Evolutionary conservation across 1,139 yeast genomes (phyloP), one percentile per base, ranked within the genome.

Genomic region (Scheffersomyces quercinus): DNA sequence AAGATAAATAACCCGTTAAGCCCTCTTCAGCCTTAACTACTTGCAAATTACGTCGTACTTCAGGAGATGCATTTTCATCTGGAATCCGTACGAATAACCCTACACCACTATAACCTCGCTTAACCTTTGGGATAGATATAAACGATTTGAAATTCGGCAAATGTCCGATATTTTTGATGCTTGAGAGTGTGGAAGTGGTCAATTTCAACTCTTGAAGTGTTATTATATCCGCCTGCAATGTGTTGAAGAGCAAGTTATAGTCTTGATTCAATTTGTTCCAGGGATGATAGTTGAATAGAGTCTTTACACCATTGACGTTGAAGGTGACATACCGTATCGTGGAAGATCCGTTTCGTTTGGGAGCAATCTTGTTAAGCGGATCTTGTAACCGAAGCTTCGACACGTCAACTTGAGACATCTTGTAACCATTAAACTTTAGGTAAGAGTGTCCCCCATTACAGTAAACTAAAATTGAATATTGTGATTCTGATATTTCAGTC

Each of bases 61-160:
- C 29, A 0, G 56, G 57, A 0, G 76, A 60, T 31, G 82, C 85
- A 6, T 54, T 55, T 0, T 56, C 60, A 0, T 49, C 49, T 0
- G 85, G 83, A 3, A 69, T 59, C 50, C 90, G 68, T 3, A 91
- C 80, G 64, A 88, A 91, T 2, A 93, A 77, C 0, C 91, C 96
- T 2, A 93, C 98, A 0, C 99, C 99, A 48, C 95, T 81, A 60
- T 93, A 93, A 0, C 98, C 98, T 58, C 83, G 86, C 56, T 80
- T 83, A 2, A 59, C 47, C 9, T 61, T 60, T 0, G 97, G 96
- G 15, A 89, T 67, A 0, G 95, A 73, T 32, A 90, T 79, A 54
- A 82, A 93, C 1, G 88, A 75, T 29, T 74, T 67, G 56, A 75
- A 91, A 2, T 82, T 79, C 0, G 73, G 67, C 0, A 88, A 65